Evolutionary conservation across 73 alveolate genomes (phyloP).

Genomic region (Paramecium octaurelia): DNA sequence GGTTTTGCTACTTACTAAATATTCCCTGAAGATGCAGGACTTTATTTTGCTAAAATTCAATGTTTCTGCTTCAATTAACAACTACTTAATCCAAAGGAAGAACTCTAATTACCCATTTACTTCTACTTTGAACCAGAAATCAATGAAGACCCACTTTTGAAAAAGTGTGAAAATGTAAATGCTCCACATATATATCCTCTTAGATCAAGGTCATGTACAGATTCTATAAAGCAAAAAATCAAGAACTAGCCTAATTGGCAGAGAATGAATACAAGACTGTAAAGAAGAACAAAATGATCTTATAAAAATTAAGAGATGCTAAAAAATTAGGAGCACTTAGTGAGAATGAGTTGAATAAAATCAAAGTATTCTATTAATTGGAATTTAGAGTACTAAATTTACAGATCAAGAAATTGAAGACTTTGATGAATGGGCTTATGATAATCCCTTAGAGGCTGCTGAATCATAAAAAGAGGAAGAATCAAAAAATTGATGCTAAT

Average conservation of each 20-base stretch:
- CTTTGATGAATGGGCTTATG: conserved; percentile 44
- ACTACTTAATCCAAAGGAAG: conserved; percentile 79
- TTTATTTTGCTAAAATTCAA: conserved; percentile 79
- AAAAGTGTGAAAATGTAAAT: conserved; percentile 14
- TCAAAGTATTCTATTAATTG: background rate
- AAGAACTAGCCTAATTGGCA: conserved; percentile 51
- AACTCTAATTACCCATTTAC: conserved; percentile 75
- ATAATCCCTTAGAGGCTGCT: conserved; percentile 22
- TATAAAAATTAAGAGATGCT: conserved; percentile 39
- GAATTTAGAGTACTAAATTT: background rate
- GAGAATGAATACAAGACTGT: conserved; percentile 40
- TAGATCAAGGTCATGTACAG: conserved; percentile 43
- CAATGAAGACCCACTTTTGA: conserved; percentile 67
- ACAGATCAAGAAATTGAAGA: conserved; percentile 22
- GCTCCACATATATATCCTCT: background rate
- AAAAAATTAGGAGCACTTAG: background rate
- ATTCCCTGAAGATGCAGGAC: conserved; percentile 79
- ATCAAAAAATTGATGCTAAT: background rate
- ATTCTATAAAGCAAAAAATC: conserved; percentile 51
- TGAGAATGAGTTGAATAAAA: background rate
- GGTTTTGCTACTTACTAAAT: conserved; percentile 78
- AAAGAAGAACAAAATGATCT: conserved; percentile 39
- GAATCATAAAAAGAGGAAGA: background rate
- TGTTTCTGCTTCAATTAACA: conserved; percentile 84
- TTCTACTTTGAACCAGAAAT: conserved; percentile 84